A percentile compares a stretch with the other conserved stretches of the same genome.
phyloP scores from a whole-genome alignment of 345 rosid species.

The Eucalyptus guilfoylei region DNA sequence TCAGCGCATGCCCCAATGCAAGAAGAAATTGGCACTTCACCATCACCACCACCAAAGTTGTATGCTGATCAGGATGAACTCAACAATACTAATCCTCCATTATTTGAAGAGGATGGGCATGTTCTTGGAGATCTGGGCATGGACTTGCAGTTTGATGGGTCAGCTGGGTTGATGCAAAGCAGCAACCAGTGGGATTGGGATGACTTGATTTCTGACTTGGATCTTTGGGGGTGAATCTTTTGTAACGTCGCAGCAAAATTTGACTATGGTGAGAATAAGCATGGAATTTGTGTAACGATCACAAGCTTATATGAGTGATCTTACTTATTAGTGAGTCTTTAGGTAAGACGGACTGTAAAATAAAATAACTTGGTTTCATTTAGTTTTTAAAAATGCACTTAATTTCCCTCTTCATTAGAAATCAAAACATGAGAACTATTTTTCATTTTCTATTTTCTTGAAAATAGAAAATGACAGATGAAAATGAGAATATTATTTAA shows the following conservation, averaged over 20 bases:
- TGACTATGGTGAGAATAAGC: not conserved
- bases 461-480: not conserved
- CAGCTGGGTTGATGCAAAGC: not conserved
- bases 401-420: not conserved
- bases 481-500: not conserved
- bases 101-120: not conserved
- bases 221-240: constrained; percentile 5
- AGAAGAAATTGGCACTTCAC: not conserved
- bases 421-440: not conserved
- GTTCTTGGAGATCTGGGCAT: not conserved
- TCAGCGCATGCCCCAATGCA: not conserved
- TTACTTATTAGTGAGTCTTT: not conserved
- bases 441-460: not conserved
- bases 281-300: not conserved
- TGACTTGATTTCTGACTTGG: constrained; percentile 8
- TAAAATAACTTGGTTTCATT: not conserved
- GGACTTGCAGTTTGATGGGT: constrained; percentile 4
- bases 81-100: not conserved
- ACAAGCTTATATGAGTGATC: not conserved
- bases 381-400: not conserved
- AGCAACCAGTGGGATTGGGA: constrained; percentile 8
- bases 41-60: not conserved
- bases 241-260: not conserved
- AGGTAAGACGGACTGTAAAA: not conserved
- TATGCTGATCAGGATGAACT: not conserved